Conservation (phyloP, 192 early-diverging fungal species). For the Coemansia javaensis region DNA sequence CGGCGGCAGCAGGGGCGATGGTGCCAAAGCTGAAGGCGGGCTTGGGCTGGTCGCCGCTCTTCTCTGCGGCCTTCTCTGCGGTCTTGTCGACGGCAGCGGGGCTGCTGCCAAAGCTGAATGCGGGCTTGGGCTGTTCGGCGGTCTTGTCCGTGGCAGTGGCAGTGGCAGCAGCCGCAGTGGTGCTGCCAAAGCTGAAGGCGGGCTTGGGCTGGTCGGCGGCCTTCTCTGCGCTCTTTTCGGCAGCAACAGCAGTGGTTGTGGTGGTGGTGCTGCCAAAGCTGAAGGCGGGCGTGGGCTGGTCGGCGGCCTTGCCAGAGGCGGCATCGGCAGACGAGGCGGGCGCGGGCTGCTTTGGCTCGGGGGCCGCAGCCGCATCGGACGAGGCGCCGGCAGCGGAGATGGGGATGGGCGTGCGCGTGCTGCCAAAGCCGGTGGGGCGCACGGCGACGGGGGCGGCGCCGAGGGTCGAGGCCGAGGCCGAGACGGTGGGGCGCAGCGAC, state of each 20-base stretch:
- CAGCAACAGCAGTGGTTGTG: background rate
- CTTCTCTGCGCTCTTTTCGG: background rate
- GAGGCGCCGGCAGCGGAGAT: constrained; percentile 1
- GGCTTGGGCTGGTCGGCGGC: background rate
- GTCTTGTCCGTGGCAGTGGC: constrained; percentile 3
- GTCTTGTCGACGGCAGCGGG: background rate
- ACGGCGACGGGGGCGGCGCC: constrained; percentile 5
- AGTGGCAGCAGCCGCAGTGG: background rate
- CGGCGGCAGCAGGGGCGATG: background rate
- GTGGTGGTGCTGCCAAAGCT: background rate
- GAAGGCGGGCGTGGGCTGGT: background rate
- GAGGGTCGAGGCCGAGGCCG: constrained; percentile 2
- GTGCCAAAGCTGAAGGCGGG: constrained; percentile 21
- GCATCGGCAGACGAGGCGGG: too few species aligned
- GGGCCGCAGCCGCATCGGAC: background rate
- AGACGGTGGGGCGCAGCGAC: constrained; percentile 24
- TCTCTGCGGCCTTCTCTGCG: background rate
- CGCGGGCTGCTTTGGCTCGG: too few species aligned
- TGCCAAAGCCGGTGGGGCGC: constrained; percentile 43
- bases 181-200: constrained; percentile 18
- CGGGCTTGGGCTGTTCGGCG: background rate
- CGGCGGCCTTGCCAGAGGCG: constrained; percentile 2
- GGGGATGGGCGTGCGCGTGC: constrained; percentile 36
- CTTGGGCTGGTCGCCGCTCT: background rate
- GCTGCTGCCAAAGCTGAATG: constrained; percentile 1